Evolutionary conservation across 164 flowering plant species (phyloP).

Genomic region (Chimonanthus praecox): DNA sequence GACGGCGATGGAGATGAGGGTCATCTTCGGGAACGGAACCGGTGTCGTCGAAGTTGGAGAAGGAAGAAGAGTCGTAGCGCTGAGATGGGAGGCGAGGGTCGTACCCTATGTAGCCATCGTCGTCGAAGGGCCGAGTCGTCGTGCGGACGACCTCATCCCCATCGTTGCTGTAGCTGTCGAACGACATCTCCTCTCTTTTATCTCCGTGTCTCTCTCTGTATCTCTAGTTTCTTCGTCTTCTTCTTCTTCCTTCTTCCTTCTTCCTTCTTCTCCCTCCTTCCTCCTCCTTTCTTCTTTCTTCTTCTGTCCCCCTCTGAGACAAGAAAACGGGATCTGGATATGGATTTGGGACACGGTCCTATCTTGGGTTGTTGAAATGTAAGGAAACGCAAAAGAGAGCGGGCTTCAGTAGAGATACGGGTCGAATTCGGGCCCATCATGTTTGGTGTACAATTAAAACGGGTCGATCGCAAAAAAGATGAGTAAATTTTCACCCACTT

Average conservation of each 20-base stretch:
- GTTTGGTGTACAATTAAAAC: no score
- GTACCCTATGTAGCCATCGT: slow-evolving; percentile 42
- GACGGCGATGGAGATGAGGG: slow-evolving; percentile 11
- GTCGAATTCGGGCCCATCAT: no score
- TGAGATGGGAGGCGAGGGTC: slow-evolving; percentile 35
- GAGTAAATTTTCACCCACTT: no score
- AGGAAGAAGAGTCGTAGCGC: slow-evolving; percentile 34
- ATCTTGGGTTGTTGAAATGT: no score
- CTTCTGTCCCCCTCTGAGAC: no score
- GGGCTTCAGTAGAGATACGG: no score
- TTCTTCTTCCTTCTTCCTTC: slow-evolving; percentile 3
- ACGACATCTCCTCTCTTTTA: slow-evolving; percentile 23
- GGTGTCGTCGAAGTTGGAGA: slow-evolving; percentile 24
- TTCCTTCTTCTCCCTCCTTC: no score
- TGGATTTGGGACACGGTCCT: no score
- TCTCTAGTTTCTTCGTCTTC: neutral
- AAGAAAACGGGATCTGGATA: no score
- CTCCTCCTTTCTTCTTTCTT: neutral
- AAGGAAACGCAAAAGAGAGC: no score
- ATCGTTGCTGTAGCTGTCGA: slow-evolving; percentile 50
- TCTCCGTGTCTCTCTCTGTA: neutral
- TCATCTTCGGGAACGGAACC: slow-evolving; percentile 13
- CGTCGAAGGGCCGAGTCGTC: slow-evolving; percentile 33
- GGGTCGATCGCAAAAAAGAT: no score
- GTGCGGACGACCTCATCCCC: slow-evolving; percentile 39